Conservation (phyloP, 768 basidiomycete genomes). For the Suillus occidentalis region DNA sequence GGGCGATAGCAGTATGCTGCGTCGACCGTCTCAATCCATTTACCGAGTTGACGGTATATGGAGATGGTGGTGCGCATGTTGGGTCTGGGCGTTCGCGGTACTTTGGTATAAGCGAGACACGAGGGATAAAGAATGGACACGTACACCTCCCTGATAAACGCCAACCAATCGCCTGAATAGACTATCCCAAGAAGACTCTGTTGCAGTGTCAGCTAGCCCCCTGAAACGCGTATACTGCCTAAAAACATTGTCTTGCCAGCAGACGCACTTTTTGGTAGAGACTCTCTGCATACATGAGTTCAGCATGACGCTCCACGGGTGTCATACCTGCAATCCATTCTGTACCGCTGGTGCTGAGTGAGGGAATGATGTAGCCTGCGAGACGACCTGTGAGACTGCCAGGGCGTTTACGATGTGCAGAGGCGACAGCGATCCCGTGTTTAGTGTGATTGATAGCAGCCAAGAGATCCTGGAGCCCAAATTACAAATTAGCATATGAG, state of each 20-base stretch:
- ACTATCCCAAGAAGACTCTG: conserved; percentile 86
- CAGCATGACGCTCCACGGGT: conserved; percentile 80
- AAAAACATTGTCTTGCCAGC: conserved; percentile 21
- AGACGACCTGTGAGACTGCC: conserved; percentile 66
- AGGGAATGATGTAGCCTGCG: conserved; percentile 61
- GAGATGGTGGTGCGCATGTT: conserved; percentile 88
- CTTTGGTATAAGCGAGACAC: not conserved
- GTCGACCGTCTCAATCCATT: conserved; percentile 75
- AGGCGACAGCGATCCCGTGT: conserved; percentile 71
- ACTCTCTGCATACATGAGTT: conserved; percentile 88
- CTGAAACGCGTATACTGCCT: conserved; percentile 32
- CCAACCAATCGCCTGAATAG: conserved; percentile 90
- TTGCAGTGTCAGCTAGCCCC: not conserved
- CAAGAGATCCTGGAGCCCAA: conserved; percentile 60
- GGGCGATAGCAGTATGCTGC: conserved; percentile 38
- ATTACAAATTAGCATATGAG: not conserved
- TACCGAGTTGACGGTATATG: conserved; percentile 78
- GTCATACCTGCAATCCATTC: conserved; percentile 77
- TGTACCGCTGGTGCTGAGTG: conserved; percentile 51
- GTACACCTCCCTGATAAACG: conserved; percentile 89
- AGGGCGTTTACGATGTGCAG: conserved; percentile 72
- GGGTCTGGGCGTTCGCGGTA: conserved; percentile 46
- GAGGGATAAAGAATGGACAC: conserved; percentile 30
- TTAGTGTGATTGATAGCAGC: conserved; percentile 75
- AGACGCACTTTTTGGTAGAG: conserved; percentile 57